Evolutionary conservation across 2,329 filamentous ascomycete species (phyloP), one percentile per base, ranked within the genome.

Genomic region (Ophiostoma quercus): DNA sequence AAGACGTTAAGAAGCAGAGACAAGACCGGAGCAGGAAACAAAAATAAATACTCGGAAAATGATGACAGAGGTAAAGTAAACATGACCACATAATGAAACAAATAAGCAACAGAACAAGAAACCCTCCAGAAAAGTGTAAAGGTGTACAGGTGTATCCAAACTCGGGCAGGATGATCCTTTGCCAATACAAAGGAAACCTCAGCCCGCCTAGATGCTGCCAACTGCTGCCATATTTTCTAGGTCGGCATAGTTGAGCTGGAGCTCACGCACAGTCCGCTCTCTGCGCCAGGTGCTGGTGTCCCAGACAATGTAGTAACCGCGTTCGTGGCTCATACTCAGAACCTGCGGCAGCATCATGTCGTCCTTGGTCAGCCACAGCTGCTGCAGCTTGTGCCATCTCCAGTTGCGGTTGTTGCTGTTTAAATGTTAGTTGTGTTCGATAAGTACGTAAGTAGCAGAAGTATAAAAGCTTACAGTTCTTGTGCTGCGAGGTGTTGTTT

Each of bases 321-420:
- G 84, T 77, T 90, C 88, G 67, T 87, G 84, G 68, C 80, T 84
- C 14, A 83, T 82, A 68, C 85, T 85, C 63, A 90, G 77, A 19
- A 84, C 81, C 71, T 87, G 85, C 39, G 87, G 87, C 63, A 85
- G 83, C 85, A 89, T 87, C 73, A 86, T 80, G 70, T 89, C 87
- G 74, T 90, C 88, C 77, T 90, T 90, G 5, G 88, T 90, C 67
- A 90, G 78, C 88, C 88, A 90, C 32, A 89, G 78, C 73, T 87
- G 85, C 32, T 87, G 78, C 77, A 88, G 88, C 80, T 89, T 89
- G 77, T 90, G 87, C 84, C 87, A 90, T 72, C 88, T 81, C 88
- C 88, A 90, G 76, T 88, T 88, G 25, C 88, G 84, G 71, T 83
- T 84, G 74, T 87, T 85, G 62, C 87, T 89, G 25, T n/a, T 16